Evolutionary conservation across 371 early-diverging fungal species (phyloP), one percentile per base, ranked within the genome.

Genomic region (Phascolomyces articulosus): DNA sequence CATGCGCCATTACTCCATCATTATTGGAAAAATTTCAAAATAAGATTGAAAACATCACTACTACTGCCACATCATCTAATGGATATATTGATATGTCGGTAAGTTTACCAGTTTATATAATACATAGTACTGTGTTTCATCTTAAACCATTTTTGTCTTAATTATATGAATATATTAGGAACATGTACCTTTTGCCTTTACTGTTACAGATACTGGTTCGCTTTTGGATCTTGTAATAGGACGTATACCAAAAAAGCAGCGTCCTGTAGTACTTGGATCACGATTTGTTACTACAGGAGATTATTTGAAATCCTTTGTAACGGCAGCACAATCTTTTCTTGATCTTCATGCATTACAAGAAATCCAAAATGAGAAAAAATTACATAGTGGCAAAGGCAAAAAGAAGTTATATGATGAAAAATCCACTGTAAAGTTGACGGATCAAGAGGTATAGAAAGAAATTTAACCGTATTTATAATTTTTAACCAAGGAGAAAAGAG

Each of bases 1-100:
- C 66, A 10, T 74, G 74, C 60, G 74, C 70, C 20, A 67, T 62
- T 4, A 74, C 70, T 1, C 31, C 55, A 20, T 31, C 60, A 6
- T 38, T 66, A 1, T 26, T 61, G 21, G 53, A 69, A 20, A 47
- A 49, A 20, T 16, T 69, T 3, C 54, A 59, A 20, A 24, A 40
- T 6, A 41, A 60, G 23, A 49, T 69, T 3, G 55, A 64, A 20
- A 49, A 68, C 61, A 2, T 53, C 6, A 9, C 34, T 0, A 34
- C 34, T 34, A 34, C 34, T 34, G n/a, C n/a, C n/a, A n/a, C n/a
- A n/a, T n/a, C n/a, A 51, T 11, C 48, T 15, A 49, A 57, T 7
- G 60, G 63, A n/a, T 73, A 68, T 66, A 23, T 57, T 18, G 66
- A 69, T 31, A 53, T 66, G 7, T 34, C 64, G 27, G 72, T 72